A percentile compares a stretch with the other conserved stretches of the same genome.
Conservation (phyloP, 2,329 filamentous ascomycete species). For the Claviceps capensis region DNA sequence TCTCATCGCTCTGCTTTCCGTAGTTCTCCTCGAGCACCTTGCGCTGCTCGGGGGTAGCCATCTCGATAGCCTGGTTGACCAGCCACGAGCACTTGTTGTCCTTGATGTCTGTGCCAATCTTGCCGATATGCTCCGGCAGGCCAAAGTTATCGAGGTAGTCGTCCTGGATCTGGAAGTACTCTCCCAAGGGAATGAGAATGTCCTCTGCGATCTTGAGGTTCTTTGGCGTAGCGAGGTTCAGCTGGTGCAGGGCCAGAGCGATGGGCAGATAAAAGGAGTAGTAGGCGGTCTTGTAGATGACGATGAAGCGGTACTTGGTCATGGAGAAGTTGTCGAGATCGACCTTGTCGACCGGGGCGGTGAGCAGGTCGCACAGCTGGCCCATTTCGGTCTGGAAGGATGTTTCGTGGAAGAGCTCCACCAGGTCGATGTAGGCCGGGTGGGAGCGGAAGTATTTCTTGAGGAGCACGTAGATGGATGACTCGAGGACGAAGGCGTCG, state of each 20-base stretch:
- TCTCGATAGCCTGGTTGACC: slow-evolving; percentile 81
- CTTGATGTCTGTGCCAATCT: slow-evolving; percentile 97
- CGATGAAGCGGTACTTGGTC: slow-evolving; percentile 94
- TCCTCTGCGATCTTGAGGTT: slow-evolving; percentile 83
- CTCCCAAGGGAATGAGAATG: slow-evolving; percentile 91
- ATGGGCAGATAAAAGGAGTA: slow-evolving; percentile 99
- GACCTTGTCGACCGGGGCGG: slow-evolving; percentile 85
- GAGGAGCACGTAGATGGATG: slow-evolving; percentile 76
- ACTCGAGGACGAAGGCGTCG: slow-evolving; percentile 92
- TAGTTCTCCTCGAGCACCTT: slow-evolving; percentile 85
- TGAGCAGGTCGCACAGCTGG: slow-evolving; percentile 87
- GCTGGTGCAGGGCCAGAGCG: slow-evolving; percentile 74
- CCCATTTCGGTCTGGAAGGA: slow-evolving; percentile 91
- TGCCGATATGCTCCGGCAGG: slow-evolving; percentile 82
- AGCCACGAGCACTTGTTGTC: slow-evolving; percentile 99
- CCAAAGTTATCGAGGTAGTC: slow-evolving; percentile 98
- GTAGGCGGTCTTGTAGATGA: slow-evolving; percentile 98
- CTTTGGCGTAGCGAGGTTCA: slow-evolving; percentile 69
- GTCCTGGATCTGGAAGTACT: slow-evolving; percentile 99
- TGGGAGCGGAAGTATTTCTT: slow-evolving; percentile 89
- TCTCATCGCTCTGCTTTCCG: slow-evolving; percentile 72
- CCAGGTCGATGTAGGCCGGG: slow-evolving; percentile 74
- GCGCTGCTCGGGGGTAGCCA: slow-evolving; percentile 73
- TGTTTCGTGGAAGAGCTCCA: slow-evolving; percentile 94
- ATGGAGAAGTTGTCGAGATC: slow-evolving; percentile 92